Percentiles rank a stretch among this genome's conserved stretches.
phyloP scores from a whole-genome alignment of 805 yeast species.

The Alloascoidea africana region DNA sequence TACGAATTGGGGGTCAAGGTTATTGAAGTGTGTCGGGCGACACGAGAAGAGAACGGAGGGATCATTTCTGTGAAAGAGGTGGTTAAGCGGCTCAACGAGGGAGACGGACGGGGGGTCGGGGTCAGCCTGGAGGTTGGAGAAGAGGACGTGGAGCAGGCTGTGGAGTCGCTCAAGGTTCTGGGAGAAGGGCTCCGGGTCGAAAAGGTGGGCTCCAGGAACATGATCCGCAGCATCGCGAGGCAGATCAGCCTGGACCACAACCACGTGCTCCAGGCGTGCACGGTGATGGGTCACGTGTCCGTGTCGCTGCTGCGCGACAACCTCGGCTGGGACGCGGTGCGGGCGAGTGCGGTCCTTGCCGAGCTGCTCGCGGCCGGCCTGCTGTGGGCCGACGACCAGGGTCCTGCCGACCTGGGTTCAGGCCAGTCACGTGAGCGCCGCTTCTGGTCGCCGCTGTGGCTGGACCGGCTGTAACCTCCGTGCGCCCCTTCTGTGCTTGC shows the following conservation, averaged over 20 bases:
- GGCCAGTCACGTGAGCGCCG: too few relatives aligned
- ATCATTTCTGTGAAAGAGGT: constrained; percentile 48
- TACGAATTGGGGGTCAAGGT: constrained; percentile 59
- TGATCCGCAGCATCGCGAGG: constrained; percentile 47
- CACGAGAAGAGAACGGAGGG: constrained; percentile 72
- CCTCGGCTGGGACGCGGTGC: constrained; percentile 50
- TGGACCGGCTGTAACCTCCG: too few relatives aligned
- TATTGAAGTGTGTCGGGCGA: constrained; percentile 60
- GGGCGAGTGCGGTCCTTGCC: constrained; percentile 50
- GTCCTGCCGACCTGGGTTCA: too few relatives aligned
- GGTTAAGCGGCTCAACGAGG: constrained; percentile 17
- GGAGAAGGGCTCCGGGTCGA: constrained; percentile 64
- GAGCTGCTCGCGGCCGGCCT: constrained; percentile 75
- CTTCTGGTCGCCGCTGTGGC: too few relatives aligned
- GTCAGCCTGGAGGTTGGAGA: constrained; percentile 20
- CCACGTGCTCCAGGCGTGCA: constrained; percentile 58
- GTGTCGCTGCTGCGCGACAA: constrained; percentile 53
- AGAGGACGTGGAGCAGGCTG: constrained; percentile 40
- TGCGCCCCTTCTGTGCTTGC: too few relatives aligned
- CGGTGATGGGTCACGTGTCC: constrained; percentile 62
- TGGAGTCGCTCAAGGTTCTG: constrained; percentile 34
- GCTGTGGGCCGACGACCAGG: constrained; percentile 73
- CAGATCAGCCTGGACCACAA: constrained; percentile 57
- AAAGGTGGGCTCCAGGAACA: constrained; percentile 35
- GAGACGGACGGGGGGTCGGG: constrained; percentile 12